Conservation (phyloP, 805 yeast genomes). For the Candida dendrica region DNA sequence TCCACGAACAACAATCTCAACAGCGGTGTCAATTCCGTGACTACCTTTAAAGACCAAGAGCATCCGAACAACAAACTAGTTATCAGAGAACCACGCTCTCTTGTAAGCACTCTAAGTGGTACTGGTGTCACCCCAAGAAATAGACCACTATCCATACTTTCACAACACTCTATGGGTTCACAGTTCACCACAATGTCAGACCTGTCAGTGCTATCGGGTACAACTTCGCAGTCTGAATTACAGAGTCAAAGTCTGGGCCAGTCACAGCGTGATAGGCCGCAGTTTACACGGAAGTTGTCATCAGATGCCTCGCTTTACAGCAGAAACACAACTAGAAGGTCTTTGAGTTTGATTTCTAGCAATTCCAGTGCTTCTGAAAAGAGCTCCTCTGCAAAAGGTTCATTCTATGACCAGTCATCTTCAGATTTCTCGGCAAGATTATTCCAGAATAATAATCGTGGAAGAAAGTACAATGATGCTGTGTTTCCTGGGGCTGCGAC, state of each 20-base stretch:
- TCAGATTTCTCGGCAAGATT: slow-evolving; percentile 19
- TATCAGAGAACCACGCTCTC: slow-evolving; percentile 24
- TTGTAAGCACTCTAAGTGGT: slow-evolving; percentile 7
- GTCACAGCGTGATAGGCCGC: slow-evolving; percentile 8
- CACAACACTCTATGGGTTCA: slow-evolving; percentile 43
- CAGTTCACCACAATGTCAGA: slow-evolving; percentile 43
- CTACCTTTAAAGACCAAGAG: not conserved
- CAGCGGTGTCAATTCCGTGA: not conserved
- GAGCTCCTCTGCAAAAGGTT: slow-evolving; percentile 29
- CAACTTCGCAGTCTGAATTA: not conserved
- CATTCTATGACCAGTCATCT: slow-evolving; percentile 32
- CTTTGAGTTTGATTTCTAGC: slow-evolving; percentile 28
- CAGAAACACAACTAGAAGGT: slow-evolving; percentile 20
- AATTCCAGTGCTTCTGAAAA: slow-evolving; percentile 31
- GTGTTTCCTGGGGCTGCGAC: slow-evolving; percentile 9
- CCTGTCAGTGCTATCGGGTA: slow-evolving; percentile 29
- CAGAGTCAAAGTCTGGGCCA: slow-evolving; percentile 1
- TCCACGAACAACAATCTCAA: not conserved
- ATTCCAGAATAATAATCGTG: slow-evolving; percentile 2
- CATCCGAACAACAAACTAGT: slow-evolving; percentile 18
- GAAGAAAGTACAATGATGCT: slow-evolving; percentile 4
- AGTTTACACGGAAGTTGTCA: slow-evolving; percentile 13
- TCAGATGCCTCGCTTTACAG: slow-evolving; percentile 18
- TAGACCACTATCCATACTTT: slow-evolving; percentile 45
- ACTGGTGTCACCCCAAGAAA: slow-evolving; percentile 4